Evolutionary conservation across 495 filamentous ascomycete species (phyloP), one percentile per base, ranked within the genome.

Genomic region (Podospora fimiseda): DNA sequence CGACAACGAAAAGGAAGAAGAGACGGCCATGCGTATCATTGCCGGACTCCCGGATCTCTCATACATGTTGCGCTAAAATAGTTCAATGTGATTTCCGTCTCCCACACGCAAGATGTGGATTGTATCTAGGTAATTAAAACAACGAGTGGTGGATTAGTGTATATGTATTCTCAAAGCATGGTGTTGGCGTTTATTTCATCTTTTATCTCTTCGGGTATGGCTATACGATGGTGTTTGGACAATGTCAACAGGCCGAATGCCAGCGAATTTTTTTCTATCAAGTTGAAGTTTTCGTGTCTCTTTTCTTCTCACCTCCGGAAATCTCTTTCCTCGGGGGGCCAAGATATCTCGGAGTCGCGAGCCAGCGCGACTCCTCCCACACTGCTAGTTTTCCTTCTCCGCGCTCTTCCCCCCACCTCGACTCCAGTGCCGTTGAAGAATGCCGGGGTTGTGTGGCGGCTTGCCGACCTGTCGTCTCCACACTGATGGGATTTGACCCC

Each of bases 1-100:
- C 14, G 52, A 62, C 1, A 14, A 50, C 19, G 50, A 50, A 2
- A n/a, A n/a, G n/a, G 43, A 49, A 5, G 46, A 57, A 1, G 36
- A 54, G 16, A n/a, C 42, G 23, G 60, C 51, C 2, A 23, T 39
- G 6, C 39, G 45, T 57, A 59, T 79, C 24, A 54, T 79, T 16
- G 61, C 61, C 42, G 65, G 65, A 24, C 55, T 81, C 24, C 76
- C 78, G 2, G 72, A 81, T 57, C 56, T 81, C 5, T 76, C 77
- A 9, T 81, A 79, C 52, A 81, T 81, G 78, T 51, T 81, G 14
- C 65, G 68, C 37, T 73, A 44, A 55, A 16, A 9, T 46, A 78
- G 27, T 78, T 71, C 36, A 77, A 15, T 60, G 65, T 23, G 67
- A 22, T n/a, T 14, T 16, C 27, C 2, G 2, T 50, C 18, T n/a